phyloP scores from a whole-genome alignment of 2,329 filamentous ascomycete genomes.

The Aspergillus tanneri region DNA sequence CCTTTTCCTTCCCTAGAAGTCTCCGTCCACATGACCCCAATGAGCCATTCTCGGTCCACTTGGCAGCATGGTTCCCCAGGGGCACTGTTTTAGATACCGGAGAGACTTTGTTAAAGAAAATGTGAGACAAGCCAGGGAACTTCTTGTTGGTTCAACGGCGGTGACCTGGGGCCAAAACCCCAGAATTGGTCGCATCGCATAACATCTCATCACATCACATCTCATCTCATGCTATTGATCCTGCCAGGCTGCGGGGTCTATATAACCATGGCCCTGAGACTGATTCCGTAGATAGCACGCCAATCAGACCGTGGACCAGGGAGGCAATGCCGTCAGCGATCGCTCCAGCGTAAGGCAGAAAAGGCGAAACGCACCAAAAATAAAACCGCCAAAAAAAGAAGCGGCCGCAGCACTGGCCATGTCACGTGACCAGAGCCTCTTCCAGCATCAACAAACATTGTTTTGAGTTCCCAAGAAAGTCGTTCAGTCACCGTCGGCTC shows the following conservation, averaged over 20 bases:
- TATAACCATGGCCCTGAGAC: background rate
- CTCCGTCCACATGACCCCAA: background rate
- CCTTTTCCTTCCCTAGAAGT: too few relatives aligned
- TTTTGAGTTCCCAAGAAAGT: background rate
- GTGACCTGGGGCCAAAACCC: background rate
- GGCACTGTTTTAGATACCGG: background rate
- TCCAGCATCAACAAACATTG: background rate
- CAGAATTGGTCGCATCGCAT: too few relatives aligned
- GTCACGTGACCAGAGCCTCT: constrained; percentile 8
- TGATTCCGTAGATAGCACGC: too few relatives aligned
- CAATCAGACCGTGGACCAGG: background rate
- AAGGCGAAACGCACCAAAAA: background rate
- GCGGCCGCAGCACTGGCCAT: background rate
- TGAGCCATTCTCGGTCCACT: background rate
- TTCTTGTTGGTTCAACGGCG: background rate
- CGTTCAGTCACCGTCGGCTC: background rate
- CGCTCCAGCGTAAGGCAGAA: constrained; percentile 4
- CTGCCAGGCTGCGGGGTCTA: background rate
- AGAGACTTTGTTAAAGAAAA: background rate
- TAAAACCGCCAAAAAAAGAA: background rate
- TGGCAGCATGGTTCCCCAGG: background rate
- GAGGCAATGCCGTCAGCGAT: background rate
- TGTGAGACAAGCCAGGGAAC: background rate
- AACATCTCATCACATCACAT: too few relatives aligned
- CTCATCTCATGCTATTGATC: background rate